These are phyloP conservation scores for Heliamphora pulchella DNA, from an alignment of 179 eudicot genomes.

Conservation along the genomic window DNA sequence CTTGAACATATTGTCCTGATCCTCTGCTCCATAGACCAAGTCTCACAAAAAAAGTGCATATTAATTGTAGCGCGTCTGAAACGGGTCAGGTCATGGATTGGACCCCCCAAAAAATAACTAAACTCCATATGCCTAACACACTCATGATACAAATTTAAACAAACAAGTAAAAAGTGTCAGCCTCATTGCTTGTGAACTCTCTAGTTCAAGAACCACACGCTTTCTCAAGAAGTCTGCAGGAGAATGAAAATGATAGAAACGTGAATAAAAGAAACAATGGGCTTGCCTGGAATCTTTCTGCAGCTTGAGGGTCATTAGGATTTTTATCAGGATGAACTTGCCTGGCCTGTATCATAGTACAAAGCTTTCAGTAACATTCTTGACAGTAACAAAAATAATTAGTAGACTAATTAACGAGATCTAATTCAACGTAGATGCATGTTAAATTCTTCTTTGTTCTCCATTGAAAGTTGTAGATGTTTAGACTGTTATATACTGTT, in stretches of 20 bases:
- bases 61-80: too few relatives aligned
- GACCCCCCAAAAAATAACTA: too few relatives aligned
- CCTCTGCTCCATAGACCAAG: too few relatives aligned
- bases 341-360: constrained; percentile 48
- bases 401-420: background rate
- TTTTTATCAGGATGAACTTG: constrained; percentile 93
- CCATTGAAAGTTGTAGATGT: background rate
- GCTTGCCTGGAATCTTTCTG: constrained; percentile 83
- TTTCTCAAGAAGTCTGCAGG: background rate
- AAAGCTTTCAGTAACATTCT: background rate
- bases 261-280: background rate
- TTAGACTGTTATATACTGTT: background rate
- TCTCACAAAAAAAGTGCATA: too few relatives aligned
- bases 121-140: too few relatives aligned
- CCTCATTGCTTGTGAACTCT: background rate
- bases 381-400: background rate
- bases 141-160: background rate
- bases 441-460: background rate
- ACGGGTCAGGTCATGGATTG: too few relatives aligned
- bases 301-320: constrained; percentile 82
- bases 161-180: background rate
- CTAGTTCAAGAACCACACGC: background rate
- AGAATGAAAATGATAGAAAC: background rate
- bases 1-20: too few relatives aligned
- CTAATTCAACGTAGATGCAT: background rate